Conservation (phyloP, 2,329 filamentous ascomycete species). For the Metarhizium robertsii region DNA sequence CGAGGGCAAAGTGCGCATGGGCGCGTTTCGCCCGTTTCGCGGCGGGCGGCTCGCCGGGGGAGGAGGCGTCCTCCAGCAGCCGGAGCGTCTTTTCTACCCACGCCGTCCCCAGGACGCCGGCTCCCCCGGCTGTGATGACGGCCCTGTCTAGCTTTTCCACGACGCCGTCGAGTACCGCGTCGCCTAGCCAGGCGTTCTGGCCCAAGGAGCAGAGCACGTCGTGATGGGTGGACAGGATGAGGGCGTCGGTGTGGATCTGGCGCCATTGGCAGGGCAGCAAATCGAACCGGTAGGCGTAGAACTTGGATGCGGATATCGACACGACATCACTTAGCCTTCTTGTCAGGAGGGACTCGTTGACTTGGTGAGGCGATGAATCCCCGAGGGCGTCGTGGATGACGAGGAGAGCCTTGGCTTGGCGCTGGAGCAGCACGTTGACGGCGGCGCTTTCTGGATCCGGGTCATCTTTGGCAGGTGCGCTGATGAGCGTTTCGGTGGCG, state of each 20-base stretch:
- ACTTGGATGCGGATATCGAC: constrained; percentile 51
- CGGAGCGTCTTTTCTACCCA: constrained; percentile 45
- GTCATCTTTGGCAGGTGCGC: neutral
- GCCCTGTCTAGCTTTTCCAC: constrained; percentile 65
- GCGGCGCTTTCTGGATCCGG: constrained; percentile 10
- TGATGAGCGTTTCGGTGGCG: constrained; percentile 11
- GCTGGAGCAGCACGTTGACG: constrained; percentile 16
- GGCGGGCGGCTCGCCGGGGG: constrained; percentile 8
- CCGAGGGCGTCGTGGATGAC: constrained; percentile 11
- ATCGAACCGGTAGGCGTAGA: constrained; percentile 61
- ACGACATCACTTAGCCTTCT: constrained; percentile 47
- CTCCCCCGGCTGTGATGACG: constrained; percentile 64
- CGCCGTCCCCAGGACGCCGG: constrained; percentile 37
- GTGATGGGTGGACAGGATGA: constrained; percentile 50
- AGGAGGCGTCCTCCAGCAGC: constrained; percentile 22
- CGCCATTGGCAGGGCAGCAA: constrained; percentile 61
- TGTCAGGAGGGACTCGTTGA: constrained; percentile 19
- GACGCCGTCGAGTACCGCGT: constrained; percentile 37
- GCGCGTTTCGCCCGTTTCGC: constrained; percentile 12
- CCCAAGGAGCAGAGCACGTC: constrained; percentile 15
- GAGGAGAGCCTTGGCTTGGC: constrained; percentile 18
- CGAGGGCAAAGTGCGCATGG: constrained; percentile 13
- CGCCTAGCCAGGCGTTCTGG: constrained; percentile 4
- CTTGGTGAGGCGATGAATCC: neutral
- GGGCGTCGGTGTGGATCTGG: constrained; percentile 61